Evolutionary conservation across 1,139 yeast genomes (phyloP).

Genomic region (Geotrichum fermentans): DNA sequence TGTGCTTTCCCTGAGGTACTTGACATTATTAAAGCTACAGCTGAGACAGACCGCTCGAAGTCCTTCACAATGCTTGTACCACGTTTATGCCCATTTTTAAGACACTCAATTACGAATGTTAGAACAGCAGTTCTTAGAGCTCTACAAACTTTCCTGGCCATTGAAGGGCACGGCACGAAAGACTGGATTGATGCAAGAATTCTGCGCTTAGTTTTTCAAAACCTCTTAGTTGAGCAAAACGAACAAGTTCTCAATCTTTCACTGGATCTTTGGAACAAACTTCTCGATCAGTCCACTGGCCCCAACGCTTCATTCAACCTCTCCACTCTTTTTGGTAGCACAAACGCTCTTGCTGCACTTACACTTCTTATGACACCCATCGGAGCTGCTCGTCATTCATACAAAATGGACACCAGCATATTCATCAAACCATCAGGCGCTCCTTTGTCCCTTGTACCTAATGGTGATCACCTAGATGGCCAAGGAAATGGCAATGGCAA

Average conservation of each 20-base stretch:
- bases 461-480: slow-evolving; percentile 11
- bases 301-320: slow-evolving; percentile 19
- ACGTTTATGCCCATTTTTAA: slow-evolving; percentile 80
- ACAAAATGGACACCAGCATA: slow-evolving; percentile 69
- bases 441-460: slow-evolving; percentile 34
- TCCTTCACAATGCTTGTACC: slow-evolving; percentile 80
- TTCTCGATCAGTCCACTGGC: slow-evolving; percentile 39
- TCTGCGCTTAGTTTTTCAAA: slow-evolving; percentile 76
- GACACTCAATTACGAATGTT: slow-evolving; percentile 91
- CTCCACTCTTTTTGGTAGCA: slow-evolving; percentile 10
- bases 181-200: slow-evolving; percentile 75
- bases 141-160: slow-evolving; percentile 65
- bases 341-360: slow-evolving; percentile 39
- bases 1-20: slow-evolving; percentile 80
- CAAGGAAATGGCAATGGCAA: slow-evolving; percentile 29
- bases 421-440: slow-evolving; percentile 80
- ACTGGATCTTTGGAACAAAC: slow-evolving; percentile 52
- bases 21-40: slow-evolving; percentile 58
- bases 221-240: slow-evolving; percentile 83
- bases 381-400: slow-evolving; percentile 86
- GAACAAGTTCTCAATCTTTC: slow-evolving; percentile 64
- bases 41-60: slow-evolving; percentile 43
- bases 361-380: slow-evolving; percentile 85
- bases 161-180: slow-evolving; percentile 55
- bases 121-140: slow-evolving; percentile 85